phyloP scores from a whole-genome alignment of 176 grass and related monocot species.

The Musa beccarii region DNA sequence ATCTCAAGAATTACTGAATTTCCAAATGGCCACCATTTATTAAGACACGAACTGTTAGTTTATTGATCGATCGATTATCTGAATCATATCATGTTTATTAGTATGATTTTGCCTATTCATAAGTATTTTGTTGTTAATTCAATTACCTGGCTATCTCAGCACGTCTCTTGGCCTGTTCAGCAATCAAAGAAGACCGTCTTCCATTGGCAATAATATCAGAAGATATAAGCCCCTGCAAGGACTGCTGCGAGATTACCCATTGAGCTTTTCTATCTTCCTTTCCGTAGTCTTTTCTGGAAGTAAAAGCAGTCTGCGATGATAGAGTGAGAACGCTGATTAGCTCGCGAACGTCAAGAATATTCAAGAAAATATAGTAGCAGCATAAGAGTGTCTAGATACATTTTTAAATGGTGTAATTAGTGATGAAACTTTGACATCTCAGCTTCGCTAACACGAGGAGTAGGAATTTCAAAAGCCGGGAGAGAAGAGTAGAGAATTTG shows the following conservation, averaged over 20 bases:
- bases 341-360: background rate
- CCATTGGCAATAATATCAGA: conserved; percentile 31
- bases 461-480: too few relatives aligned
- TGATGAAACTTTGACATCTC: too few relatives aligned
- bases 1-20: too few relatives aligned
- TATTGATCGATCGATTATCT: background rate
- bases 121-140: too few relatives aligned
- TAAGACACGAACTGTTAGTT: too few relatives aligned
- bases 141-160: conserved; percentile 71
- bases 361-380: background rate
- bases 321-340: background rate
- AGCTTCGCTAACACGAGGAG: too few relatives aligned
- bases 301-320: conserved; percentile 49
- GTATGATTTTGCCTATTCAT: background rate
- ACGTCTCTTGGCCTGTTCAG: conserved; percentile 52
- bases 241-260: conserved; percentile 35
- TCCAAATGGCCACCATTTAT: too few relatives aligned
- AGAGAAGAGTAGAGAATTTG: too few relatives aligned
- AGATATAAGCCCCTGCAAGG: conserved; percentile 25
- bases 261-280: conserved; percentile 39
- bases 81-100: background rate
- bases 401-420: background rate
- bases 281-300: conserved; percentile 48
- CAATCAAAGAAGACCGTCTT: conserved; percentile 31
- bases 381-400: background rate